Evolutionary conservation across 2,329 filamentous ascomycete genomes (phyloP), one percentile per base, ranked within the genome.

Genomic region (Aspergillus glaucus): DNA sequence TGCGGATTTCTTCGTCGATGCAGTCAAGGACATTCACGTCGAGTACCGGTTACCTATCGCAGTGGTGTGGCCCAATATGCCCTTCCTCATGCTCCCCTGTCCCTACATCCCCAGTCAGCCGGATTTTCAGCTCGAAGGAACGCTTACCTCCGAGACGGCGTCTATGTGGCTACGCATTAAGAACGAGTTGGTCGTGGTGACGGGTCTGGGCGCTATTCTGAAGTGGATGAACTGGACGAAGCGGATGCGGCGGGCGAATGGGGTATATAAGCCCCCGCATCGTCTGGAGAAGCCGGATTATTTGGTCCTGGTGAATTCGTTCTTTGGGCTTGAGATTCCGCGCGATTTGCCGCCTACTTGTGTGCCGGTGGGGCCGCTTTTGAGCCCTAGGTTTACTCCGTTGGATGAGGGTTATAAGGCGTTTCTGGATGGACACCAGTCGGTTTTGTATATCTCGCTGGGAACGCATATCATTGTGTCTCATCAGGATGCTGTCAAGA

Each of bases 1-100:
- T 2, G 68, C 70, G 0, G 72, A 75, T 46, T 75, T 72, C 60
- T 72, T 74, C 36, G 69, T 68, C 24, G 71, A 75, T 6, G 71
- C 69, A 0, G 69, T 63, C 2, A 58, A 64, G 42, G 73, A 75
- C 47, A 71, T 75, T 43, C 61, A 65, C 5, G 49, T 57, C 15
- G 60, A 74, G 53, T 65, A 66, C 30, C 54, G 58, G 12, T 50
- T 75, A 3, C 71, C 71, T 2, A 56, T 74, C 4, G 69, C 71
- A 8, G 61, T 65, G 22, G 58, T 72, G 9, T 71, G 65, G 65
- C 69, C 72, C 2, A 67, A 73, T 50, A 73, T 73, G 70, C 72
- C 72, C 0, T 66, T 62, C 26, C 50, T 63, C 1, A 66, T 73
- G 65, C 55, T 68, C 1, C 61, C 62, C 0, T 67, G 59, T 5